Evolutionary conservation across 2,329 filamentous ascomycete genomes (phyloP).

Genomic region (Fusarium sp.): DNA sequence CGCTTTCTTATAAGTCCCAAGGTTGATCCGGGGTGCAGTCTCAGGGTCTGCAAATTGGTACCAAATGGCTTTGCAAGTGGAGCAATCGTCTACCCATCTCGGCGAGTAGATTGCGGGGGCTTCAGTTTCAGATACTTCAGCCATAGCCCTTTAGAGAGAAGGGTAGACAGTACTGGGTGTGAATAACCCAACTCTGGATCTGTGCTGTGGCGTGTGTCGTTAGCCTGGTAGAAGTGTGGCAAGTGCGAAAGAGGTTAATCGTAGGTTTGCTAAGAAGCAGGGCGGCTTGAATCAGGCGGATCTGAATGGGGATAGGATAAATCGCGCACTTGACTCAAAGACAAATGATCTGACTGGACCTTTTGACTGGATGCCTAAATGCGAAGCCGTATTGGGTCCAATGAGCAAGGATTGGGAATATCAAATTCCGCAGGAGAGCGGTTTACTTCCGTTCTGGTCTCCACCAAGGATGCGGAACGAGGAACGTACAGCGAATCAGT

Average conservation of each 20-base stretch:
- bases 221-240: neutral
- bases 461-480: neutral
- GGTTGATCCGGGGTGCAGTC: neutral
- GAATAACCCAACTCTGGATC: rapidly evolving
- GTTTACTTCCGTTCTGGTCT: neutral
- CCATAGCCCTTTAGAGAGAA: rapidly evolving
- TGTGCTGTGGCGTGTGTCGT: neutral
- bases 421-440: neutral
- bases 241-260: neutral
- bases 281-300: neutral
- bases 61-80: neutral
- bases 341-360: neutral
- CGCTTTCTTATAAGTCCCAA: neutral
- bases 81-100: neutral
- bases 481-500: neutral
- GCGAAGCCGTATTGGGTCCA: neutral
- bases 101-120: neutral
- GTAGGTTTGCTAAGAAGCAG: neutral
- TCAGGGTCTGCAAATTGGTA: neutral
- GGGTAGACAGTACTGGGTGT: neutral
- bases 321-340: neutral
- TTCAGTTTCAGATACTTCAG: rapidly evolving
- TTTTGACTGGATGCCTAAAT: neutral
- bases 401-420: neutral
- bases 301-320: neutral